These are phyloP conservation scores for Solanum pennellii DNA, from an alignment of 257 asterid species.

Conservation along the genomic window DNA sequence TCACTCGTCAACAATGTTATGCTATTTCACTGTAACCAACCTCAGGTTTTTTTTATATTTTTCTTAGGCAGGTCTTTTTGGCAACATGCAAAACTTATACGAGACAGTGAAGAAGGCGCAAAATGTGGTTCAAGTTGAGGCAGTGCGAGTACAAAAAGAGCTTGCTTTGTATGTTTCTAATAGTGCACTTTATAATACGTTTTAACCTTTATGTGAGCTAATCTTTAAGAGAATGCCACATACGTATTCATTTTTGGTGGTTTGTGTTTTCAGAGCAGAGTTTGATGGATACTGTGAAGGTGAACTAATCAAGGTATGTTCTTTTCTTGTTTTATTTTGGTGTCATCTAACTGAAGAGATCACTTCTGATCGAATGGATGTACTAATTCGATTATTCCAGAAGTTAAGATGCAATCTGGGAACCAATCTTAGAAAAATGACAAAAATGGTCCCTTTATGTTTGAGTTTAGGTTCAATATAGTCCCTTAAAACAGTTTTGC, in stretches of 20 bases:
- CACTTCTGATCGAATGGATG: background rate
- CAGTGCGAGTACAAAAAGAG: slow-evolving; percentile 88
- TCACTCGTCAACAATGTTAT: background rate
- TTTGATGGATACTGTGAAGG: slow-evolving; percentile 93
- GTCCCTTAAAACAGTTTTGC: background rate
- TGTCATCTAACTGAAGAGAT: background rate
- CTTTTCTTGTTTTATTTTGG: background rate
- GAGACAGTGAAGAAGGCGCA: slow-evolving; percentile 98
- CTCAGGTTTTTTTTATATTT: background rate
- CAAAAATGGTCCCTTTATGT: background rate
- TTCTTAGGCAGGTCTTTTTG: slow-evolving; percentile 80
- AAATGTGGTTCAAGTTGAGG: slow-evolving; percentile 98
- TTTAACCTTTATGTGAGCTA: background rate
- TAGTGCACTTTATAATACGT: background rate
- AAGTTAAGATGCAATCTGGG: background rate
- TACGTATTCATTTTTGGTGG: background rate
- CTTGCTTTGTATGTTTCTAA: slow-evolving; percentile 61
- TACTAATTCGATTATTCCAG: background rate
- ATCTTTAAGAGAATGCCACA: background rate
- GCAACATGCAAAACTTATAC: slow-evolving; percentile 91
- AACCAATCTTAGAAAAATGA: background rate
- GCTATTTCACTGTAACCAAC: background rate
- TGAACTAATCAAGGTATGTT: slow-evolving; percentile 76
- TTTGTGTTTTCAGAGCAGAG: slow-evolving; percentile 61
- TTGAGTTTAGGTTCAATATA: background rate